Evolutionary conservation across 108 stramenopile genomes (phyloP), one percentile per base, ranked within the genome.

Genomic region (Thalassiosira profunda): DNA sequence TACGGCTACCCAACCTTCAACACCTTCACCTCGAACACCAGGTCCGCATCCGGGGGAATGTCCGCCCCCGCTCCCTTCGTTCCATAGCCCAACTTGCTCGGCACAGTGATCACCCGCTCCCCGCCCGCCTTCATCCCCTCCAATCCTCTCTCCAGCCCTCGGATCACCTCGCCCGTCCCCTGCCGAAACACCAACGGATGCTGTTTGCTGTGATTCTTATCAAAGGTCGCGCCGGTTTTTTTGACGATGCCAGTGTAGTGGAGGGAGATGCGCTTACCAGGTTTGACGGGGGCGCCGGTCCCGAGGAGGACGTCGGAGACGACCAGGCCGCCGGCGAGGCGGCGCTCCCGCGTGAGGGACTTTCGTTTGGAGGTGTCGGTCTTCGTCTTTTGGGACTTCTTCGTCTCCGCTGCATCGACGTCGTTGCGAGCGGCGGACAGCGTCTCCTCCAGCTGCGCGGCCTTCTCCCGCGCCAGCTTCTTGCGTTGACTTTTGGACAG

Each of bases 61-160:
- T 46, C 53, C 10, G 25, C 44, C 23, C 67, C 78, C 7, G 58
- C 33, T 20, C 74, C 75, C 59, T 84, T 81, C 38, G 56, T 65
- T 17, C 74, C 73, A 58, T 86, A 86, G 1, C 80, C 86, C 11
- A 81, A 37, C n/a, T 42, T 38, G 18, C 77, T 72, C 15, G 86
- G 86, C 18, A 87, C 71, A 5, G 56, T 74, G 49, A 87, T 83
- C 1, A 66, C 20, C 18, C 86, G 26, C 38, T 80, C 77, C 9
- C 82, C 86, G 42, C 84, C 86, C 9, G 58, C 82, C 41, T 46
- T 79, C 86, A 87, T 87, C 25, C 86, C 86, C 29, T 76, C 74
- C 51, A 87, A 53, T 10, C 86, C 86, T 18, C 79, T 38, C 36
- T 87, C 86, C 61, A 87, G 55, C 17, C 86, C 86, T 11, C 67